phyloP scores from a whole-genome alignment of 192 early-diverging fungal genomes.

The Anaeromyces robustus region DNA sequence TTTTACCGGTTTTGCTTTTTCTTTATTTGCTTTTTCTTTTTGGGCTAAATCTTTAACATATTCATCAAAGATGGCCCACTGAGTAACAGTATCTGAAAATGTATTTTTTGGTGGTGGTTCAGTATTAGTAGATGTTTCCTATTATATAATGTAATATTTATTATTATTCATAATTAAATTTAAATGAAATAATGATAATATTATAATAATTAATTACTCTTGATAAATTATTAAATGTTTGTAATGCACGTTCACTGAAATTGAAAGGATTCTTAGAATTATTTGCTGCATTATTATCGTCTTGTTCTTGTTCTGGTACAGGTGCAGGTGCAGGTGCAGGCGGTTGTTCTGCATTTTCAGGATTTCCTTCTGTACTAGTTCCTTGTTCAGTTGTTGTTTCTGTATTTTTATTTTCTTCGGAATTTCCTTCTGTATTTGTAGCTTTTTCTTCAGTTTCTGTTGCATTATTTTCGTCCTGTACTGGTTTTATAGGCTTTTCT shows the following conservation, averaged over 20 bases:
- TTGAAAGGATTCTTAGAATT: conserved; percentile 34
- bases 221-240: conserved; percentile 42
- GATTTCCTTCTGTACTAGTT: neutral
- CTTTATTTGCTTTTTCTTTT: conserved; percentile 41
- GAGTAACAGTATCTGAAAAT: conserved; percentile 34
- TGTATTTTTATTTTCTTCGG: conserved; percentile 4
- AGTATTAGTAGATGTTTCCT: conserved; percentile 44
- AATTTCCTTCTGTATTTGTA: conserved; percentile 4
- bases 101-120: conserved; percentile 39
- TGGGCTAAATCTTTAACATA: conserved; percentile 37
- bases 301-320: conserved; percentile 4
- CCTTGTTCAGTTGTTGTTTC: conserved; percentile 2
- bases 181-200: no score
- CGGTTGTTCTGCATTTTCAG: conserved; percentile 3
- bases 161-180: neutral
- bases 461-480: neutral
- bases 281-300: conserved; percentile 18
- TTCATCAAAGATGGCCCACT: conserved; percentile 46
- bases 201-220: conserved; percentile 12
- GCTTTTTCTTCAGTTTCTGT: conserved; percentile 7
- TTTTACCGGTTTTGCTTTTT: conserved; percentile 26
- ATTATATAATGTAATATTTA: neutral
- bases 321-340: neutral
- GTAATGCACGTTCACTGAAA: conserved; percentile 38
- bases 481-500: neutral